Conservation (phyloP, 2,329 filamentous ascomycete species). For the Fusarium temperatum region DNA sequence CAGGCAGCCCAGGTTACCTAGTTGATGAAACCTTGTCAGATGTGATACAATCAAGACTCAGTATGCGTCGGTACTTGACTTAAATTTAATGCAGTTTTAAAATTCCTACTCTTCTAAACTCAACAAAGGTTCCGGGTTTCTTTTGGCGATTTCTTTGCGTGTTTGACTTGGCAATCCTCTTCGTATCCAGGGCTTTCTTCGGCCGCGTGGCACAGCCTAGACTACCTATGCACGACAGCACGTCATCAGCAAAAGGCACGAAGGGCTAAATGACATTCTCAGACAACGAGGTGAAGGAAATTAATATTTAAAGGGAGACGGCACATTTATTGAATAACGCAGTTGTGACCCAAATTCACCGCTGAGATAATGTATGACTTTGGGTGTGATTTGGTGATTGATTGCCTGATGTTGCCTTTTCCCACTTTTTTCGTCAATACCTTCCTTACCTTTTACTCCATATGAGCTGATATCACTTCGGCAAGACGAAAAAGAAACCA, state of each 20-base stretch:
- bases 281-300: slow-evolving; percentile 1
- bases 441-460: no score
- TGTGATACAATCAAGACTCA: neutral
- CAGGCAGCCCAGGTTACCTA: neutral
- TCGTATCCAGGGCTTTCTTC: neutral
- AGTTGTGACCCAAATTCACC: neutral
- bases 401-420: neutral
- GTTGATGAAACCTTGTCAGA: neutral
- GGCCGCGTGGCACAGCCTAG: neutral
- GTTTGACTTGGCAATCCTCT: neutral
- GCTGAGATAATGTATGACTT: neutral
- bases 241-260: slow-evolving; percentile 16
- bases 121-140: neutral
- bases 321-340: no score
- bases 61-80: neutral
- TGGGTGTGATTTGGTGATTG: neutral
- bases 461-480: neutral
- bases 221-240: neutral
- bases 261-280: neutral
- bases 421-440: neutral
- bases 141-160: neutral
- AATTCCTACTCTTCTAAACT: neutral
- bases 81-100: neutral
- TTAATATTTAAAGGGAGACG: neutral
- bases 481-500: neutral